Evolutionary conservation across 768 basidiomycete species (phyloP).

Genomic region (Rhodotorula kratochvilovae): DNA sequence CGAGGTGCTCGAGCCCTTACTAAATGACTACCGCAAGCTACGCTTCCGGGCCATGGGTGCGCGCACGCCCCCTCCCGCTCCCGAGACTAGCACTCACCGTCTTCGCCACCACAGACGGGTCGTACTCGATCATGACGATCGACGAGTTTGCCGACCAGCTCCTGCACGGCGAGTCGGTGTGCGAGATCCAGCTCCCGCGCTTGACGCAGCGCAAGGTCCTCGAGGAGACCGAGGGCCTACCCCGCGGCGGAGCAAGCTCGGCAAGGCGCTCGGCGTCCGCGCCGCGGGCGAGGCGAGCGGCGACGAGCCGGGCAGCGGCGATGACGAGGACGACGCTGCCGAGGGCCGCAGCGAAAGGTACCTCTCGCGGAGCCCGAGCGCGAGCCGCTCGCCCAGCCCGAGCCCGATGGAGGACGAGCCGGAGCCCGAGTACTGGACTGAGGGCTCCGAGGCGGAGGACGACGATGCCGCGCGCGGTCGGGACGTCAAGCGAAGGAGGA

Average conservation of each 20-base stretch:
- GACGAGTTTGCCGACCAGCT: constrained; percentile 87
- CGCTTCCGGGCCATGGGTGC: constrained; percentile 72
- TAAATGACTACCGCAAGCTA: constrained; percentile 89
- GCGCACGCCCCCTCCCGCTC: constrained; percentile 40
- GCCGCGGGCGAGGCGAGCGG: constrained; percentile 41
- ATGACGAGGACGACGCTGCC: constrained; percentile 45
- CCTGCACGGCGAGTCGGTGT: constrained; percentile 82
- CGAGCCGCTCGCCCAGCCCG: constrained; percentile 44
- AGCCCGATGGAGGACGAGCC: constrained; percentile 42
- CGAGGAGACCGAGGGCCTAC: constrained; percentile 87
- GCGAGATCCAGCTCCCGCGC: constrained; percentile 92
- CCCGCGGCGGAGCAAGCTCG: constrained; percentile 78
- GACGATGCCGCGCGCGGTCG: constrained; percentile 5
- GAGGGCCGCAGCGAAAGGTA: constrained; percentile 18
- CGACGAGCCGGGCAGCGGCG: constrained; percentile 47
- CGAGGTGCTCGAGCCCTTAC: constrained; percentile 83
- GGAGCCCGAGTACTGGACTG: constrained; percentile 24
- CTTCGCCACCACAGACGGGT: constrained; percentile 57
- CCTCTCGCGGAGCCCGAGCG: constrained; percentile 31
- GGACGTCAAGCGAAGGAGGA: constrained; percentile 13
- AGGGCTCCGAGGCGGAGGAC: constrained; percentile 9
- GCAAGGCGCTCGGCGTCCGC: constrained; percentile 66
- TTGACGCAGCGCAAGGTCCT: constrained; percentile 75
- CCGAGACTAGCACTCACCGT: not conserved
- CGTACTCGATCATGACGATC: constrained; percentile 75